Evolutionary conservation across 345 rosid genomes (phyloP).

Genomic region (Arabis hirsuta): DNA sequence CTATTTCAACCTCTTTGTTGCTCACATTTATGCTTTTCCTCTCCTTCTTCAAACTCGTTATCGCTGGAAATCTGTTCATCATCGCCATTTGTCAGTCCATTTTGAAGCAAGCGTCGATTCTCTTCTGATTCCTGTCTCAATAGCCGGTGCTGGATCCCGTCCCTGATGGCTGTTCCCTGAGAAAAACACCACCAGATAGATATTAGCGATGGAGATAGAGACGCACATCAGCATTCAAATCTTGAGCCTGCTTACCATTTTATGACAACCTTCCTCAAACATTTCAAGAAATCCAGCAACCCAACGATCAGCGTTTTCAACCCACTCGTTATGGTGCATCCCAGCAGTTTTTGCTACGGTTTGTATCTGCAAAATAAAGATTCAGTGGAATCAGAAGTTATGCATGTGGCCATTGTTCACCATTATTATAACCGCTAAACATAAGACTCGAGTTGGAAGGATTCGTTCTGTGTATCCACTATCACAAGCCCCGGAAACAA

Average conservation of each 20-base stretch:
- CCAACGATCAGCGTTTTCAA: constrained; percentile 66
- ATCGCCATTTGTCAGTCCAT: constrained; percentile 45
- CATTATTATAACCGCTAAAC: neutral
- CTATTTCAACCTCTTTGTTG: constrained; percentile 28
- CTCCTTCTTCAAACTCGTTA: constrained; percentile 29
- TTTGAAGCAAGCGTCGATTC: constrained; percentile 37
- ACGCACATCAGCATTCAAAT: neutral
- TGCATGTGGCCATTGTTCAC: neutral
- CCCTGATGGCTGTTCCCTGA: constrained; percentile 69
- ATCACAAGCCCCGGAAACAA: neutral
- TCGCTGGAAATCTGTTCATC: constrained; percentile 45
- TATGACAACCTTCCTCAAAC: constrained; percentile 74
- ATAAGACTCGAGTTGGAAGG: neutral
- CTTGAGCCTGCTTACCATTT: constrained; percentile 49
- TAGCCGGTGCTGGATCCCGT: constrained; percentile 61
- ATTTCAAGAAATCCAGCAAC: constrained; percentile 77
- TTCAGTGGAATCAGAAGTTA: constrained; percentile 27
- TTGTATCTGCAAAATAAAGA: constrained; percentile 52
- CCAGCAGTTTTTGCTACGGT: constrained; percentile 67
- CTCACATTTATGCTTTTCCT: constrained; percentile 23
- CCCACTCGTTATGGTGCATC: constrained; percentile 62
- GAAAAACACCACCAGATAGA: neutral
- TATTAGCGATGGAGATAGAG: neutral
- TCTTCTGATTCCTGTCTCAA: constrained; percentile 51
- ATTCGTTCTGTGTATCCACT: neutral